These are phyloP conservation scores for Salvia hispanica DNA, from an alignment of 257 asterid genomes.

Conservation along the genomic window DNA sequence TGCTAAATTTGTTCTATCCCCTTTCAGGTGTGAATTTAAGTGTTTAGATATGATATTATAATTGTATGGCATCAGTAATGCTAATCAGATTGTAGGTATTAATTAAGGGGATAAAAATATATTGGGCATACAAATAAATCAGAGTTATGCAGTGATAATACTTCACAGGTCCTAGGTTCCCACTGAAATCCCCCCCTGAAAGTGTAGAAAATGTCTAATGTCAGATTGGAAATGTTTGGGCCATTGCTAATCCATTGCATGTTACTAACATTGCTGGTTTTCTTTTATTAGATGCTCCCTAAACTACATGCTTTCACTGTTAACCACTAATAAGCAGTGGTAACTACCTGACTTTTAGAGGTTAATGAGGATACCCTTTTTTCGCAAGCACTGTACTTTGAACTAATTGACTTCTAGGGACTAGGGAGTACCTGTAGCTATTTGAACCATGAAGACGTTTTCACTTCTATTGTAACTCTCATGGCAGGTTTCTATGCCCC, in stretches of 20 bases:
- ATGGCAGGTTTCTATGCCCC: slow-evolving; percentile 88
- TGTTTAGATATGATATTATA: slow-evolving; percentile 2
- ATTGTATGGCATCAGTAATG: slow-evolving; percentile 1
- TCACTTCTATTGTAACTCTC: slow-evolving; percentile 24
- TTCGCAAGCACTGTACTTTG: not conserved
- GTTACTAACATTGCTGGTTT: not conserved
- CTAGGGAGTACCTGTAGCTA: slow-evolving; percentile 14
- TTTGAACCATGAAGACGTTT: slow-evolving; percentile 17
- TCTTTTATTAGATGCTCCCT: not conserved
- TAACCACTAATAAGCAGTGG: not conserved
- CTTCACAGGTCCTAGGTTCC: slow-evolving; percentile 5
- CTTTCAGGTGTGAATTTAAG: not conserved
- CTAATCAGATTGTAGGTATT: not conserved
- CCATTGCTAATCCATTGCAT: not conserved
- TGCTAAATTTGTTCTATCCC: not conserved
- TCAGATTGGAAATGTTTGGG: not conserved
- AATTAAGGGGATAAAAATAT: not conserved
- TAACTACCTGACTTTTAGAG: slow-evolving; percentile 10
- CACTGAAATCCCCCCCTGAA: not conserved
- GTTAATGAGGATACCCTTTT: not conserved
- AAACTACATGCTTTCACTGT: slow-evolving; percentile 1
- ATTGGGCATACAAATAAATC: not conserved
- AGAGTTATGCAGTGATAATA: not conserved
- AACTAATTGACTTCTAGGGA: slow-evolving; percentile 15
- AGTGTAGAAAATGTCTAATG: not conserved